Base-by-base conservation (phyloP, 2,329 filamentous ascomycete species). In the Chaetomium strumarium region DNA sequence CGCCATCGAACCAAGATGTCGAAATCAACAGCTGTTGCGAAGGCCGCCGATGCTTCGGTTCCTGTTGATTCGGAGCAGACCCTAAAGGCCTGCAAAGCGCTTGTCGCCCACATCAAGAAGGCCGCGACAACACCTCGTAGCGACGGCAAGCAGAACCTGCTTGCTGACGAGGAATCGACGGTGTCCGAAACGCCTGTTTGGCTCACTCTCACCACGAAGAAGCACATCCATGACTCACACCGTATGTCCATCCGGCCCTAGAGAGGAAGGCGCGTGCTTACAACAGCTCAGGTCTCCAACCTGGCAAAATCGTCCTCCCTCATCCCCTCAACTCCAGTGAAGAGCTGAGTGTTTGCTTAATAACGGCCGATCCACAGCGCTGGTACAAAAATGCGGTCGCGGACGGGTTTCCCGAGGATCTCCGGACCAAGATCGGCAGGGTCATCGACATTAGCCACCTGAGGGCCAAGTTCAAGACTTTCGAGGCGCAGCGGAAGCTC, bases 361-460 rank as follows among this genome's bases (percentile, higher is more conserved):
- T 64, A 53, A 64, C 63, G 40, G 88, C 90, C 62, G 79, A 83
- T 64, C 81, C 81, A 20, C 90, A 96, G 77, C 83, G 90, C 59
- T 80, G 83, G 50, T 95, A 93, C 79, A 97, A 97, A 76, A 86
- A 97, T 96, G 58, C 84, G 83, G 47, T 81, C 85, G 51, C 57
- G 8, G 80, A 85, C 39, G 79, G 82, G 29, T 91, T 90, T 73
- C 86, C 86, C 31, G 73, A 76, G 52, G 76, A 78, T 43, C 77
- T 90, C 56, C 76, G 80, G 63, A 78, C 80, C 66, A 81, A 83
- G 61, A 84, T 92, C 65, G 84, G 82, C 47, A 80, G 84, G 59
- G 80, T 99, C 42, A 85, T 97, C 63, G 90, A 90, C 63, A 74
- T 91, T 60, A 78, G 79, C 63, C 95, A 97, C 71, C 77, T 99